Conservation (phyloP, 306 rosid genomes). For the Pterocarpus macrocarpus region DNA sequence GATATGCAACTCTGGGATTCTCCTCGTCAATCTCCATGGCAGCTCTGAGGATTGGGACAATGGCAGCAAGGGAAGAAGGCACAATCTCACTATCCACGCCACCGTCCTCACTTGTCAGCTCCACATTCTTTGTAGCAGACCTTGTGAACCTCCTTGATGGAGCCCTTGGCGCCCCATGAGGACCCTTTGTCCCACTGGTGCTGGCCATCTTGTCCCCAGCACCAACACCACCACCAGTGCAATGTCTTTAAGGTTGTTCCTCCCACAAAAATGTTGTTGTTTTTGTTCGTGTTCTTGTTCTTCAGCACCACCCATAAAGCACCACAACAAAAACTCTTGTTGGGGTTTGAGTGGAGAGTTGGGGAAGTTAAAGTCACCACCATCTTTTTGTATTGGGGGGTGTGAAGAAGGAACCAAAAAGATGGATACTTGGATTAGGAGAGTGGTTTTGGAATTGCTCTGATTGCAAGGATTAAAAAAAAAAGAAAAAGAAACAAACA, state of each 20-base stretch:
- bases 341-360: slow-evolving; percentile 48
- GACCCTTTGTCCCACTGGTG: slow-evolving; percentile 79
- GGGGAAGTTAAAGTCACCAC: slow-evolving; percentile 53
- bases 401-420: slow-evolving; percentile 47
- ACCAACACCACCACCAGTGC: slow-evolving; percentile 36
- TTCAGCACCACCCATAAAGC: slow-evolving; percentile 11
- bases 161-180: slow-evolving; percentile 51
- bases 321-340: neutral
- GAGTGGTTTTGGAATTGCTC: slow-evolving; percentile 73
- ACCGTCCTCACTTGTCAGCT: slow-evolving; percentile 62
- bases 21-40: slow-evolving; percentile 81
- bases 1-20: slow-evolving; percentile 89
- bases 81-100: slow-evolving; percentile 70
- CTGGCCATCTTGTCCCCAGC: slow-evolving; percentile 71
- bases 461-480: slow-evolving; percentile 60
- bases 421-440: slow-evolving; percentile 77
- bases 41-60: slow-evolving; percentile 87
- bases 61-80: slow-evolving; percentile 73
- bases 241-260: neutral
- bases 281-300: slow-evolving; percentile 7
- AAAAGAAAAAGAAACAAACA: slow-evolving; percentile 45
- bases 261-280: slow-evolving; percentile 5
- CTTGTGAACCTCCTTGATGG: slow-evolving; percentile 62
- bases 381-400: slow-evolving; percentile 57
- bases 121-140: slow-evolving; percentile 60